These are phyloP conservation scores for Lecanoromycetidae sp. DNA, from an alignment of 2,329 filamentous ascomycete genomes.

Conservation along the genomic window DNA sequence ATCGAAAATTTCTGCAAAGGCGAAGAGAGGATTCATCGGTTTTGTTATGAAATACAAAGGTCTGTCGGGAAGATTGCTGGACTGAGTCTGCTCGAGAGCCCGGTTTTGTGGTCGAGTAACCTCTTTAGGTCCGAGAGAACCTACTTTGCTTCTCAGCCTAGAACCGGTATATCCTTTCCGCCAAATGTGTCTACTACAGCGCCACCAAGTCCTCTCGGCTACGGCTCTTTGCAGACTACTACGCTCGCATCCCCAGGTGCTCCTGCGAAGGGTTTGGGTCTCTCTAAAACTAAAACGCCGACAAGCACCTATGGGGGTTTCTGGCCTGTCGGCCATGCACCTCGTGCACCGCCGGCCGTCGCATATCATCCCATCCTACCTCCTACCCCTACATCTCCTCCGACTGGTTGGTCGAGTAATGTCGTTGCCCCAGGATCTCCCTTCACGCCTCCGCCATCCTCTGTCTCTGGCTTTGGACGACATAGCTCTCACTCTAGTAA, in stretches of 20 bases:
- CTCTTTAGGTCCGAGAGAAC: conserved; percentile 60
- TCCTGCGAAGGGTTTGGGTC: background rate
- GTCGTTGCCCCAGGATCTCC: conserved; percentile 15
- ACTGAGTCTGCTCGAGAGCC: conserved; percentile 70
- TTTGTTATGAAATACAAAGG: conserved; percentile 78
- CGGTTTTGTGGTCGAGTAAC: conserved; percentile 85
- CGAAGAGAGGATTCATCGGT: conserved; percentile 87
- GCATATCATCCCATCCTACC: background rate
- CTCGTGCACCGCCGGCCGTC: background rate
- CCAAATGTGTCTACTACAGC: background rate
- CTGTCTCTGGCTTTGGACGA: background rate
- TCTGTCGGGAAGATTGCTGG: conserved; percentile 78
- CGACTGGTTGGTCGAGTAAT: conserved; percentile 52
- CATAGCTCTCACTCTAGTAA: conserved; percentile 38
- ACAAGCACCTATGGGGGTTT: conserved; percentile 2
- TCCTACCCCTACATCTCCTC: conserved; percentile 10
- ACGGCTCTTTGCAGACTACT: background rate
- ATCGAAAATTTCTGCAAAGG: conserved; percentile 91
- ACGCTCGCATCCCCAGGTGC: background rate
- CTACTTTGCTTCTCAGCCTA: conserved; percentile 11
- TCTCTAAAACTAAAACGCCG: background rate
- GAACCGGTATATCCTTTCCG: background rate
- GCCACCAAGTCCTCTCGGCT: background rate
- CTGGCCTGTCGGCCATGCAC: conserved; percentile 3
- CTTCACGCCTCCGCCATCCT: background rate